phyloP scores from a whole-genome alignment of 345 rosid genomes.

The Citrus sinensis region DVS_A1.0 CM039163.1:2115501-2116000 shows the following conservation, averaged over 20 bases:
- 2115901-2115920: not conserved
- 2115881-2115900: not conserved
- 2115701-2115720: too few relatives aligned
- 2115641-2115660: slow-evolving; percentile 77
- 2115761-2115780: not conserved
- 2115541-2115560: not conserved
- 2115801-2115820: not conserved
- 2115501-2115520: not conserved
- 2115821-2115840: not conserved
- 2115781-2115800: not conserved
- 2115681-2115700: not conserved
- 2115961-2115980: not conserved
- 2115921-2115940: not conserved
- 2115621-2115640: slow-evolving; percentile 53
- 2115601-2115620: slow-evolving; percentile 63
- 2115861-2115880: not conserved
- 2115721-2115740: not conserved
- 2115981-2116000: not conserved
- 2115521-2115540: not conserved
- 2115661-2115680: slow-evolving; percentile 57
- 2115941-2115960: not conserved
- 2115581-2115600: slow-evolving; percentile 54
- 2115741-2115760: not conserved
- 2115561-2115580: slow-evolving; percentile 43
- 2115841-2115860: not conserved